These are phyloP conservation scores for Prunus salicina DNA, from an alignment of 306 rosid species.

Conservation along the genomic window DNA sequence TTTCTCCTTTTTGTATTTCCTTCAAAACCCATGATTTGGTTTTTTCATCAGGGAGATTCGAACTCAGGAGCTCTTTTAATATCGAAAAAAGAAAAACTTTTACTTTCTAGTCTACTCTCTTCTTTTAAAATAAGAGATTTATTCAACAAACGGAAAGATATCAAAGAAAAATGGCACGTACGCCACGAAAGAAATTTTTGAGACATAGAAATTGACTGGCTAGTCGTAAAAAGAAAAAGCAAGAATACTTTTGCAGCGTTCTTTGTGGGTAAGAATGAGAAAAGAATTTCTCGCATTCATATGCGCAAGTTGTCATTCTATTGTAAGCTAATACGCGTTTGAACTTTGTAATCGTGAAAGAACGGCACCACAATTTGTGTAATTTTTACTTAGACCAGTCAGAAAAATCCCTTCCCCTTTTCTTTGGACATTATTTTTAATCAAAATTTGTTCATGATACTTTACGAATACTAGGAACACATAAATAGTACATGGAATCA, in stretches of 20 bases:
- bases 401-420: too few relatives aligned
- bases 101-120: too few relatives aligned
- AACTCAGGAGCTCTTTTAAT: too few relatives aligned
- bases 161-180: neutral
- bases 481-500: neutral
- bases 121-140: neutral
- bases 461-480: neutral
- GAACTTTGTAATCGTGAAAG: neutral
- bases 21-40: too few relatives aligned
- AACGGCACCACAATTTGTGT: neutral
- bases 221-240: neutral
- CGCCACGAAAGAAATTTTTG: neutral
- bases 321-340: neutral
- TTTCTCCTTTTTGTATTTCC: too few relatives aligned
- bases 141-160: too few relatives aligned
- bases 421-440: neutral
- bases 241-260: neutral
- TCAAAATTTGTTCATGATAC: too few relatives aligned
- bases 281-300: neutral
- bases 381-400: neutral
- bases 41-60: too few relatives aligned
- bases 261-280: neutral
- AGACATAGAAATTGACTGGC: neutral
- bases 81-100: too few relatives aligned
- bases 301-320: neutral